Conservation (phyloP, 306 rosid species). For the Rosa lucieae region DNA sequence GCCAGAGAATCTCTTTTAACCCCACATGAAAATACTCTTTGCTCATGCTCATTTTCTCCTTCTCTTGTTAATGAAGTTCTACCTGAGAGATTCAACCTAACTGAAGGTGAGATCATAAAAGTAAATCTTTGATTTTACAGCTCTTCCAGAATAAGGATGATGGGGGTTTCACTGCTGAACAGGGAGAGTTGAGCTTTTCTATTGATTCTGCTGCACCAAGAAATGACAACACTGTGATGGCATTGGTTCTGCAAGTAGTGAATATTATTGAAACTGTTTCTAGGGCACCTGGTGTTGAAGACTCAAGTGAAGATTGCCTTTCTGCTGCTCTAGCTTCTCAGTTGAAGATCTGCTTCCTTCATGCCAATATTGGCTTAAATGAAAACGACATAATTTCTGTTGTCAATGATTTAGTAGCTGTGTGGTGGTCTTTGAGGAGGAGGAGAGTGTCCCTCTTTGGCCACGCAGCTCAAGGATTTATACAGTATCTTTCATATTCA, state of each 20-base stretch:
- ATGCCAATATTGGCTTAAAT: conserved; percentile 47
- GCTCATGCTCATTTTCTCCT: conserved; percentile 63
- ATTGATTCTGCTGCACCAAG: conserved; percentile 45
- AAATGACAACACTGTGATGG: conserved; percentile 38
- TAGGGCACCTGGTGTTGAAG: conserved; percentile 71
- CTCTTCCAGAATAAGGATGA: conserved; percentile 49
- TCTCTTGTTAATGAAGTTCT: conserved; percentile 53
- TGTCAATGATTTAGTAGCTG: conserved; percentile 58
- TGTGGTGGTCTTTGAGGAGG: conserved; percentile 90
- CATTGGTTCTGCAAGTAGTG: conserved; percentile 51
- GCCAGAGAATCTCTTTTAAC: conserved; percentile 63
- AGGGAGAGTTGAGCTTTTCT: conserved; percentile 29
- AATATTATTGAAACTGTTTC: conserved; percentile 77
- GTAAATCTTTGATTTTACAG: conserved; percentile 50
- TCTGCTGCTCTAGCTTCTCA: conserved; percentile 67
- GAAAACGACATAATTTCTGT: conserved; percentile 45
- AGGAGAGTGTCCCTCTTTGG: conserved; percentile 92
- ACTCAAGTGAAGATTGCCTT: conserved; percentile 66
- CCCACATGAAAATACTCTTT: conserved; percentile 49
- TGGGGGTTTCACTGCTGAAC: conserved; percentile 42
- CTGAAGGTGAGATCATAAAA: conserved; percentile 59
- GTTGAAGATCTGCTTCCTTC: conserved; percentile 55
- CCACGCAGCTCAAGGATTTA: conserved; percentile 81
- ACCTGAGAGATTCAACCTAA: conserved; percentile 76
- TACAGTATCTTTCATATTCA: conserved; percentile 75